phyloP scores from a whole-genome alignment of 2,329 filamentous ascomycete species.

The Seiridium unicorne region DNA sequence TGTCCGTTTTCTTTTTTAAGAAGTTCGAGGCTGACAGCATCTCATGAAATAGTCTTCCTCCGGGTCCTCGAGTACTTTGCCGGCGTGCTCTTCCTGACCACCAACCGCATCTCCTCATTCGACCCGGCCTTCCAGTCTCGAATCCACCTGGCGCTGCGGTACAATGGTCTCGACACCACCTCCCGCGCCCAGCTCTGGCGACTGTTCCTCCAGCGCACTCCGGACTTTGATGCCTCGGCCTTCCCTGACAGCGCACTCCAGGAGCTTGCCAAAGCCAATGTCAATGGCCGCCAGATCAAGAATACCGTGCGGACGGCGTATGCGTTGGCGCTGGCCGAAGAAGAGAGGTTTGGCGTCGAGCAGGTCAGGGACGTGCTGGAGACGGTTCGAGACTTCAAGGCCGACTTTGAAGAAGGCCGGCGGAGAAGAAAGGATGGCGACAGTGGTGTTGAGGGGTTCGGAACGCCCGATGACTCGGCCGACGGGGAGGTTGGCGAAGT shows the following conservation, averaged over 20 bases:
- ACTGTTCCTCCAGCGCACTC: not conserved
- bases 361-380: constrained; percentile 8
- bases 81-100: constrained; percentile 48
- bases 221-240: not conserved
- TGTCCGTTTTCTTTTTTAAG: not conserved
- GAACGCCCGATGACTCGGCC: not conserved
- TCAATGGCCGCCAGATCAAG: too few relatives aligned
- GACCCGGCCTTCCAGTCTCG: not conserved
- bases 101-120: constrained; percentile 39
- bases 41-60: constrained; percentile 24
- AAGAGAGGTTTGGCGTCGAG: not conserved
- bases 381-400: constrained; percentile 9
- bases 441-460: not conserved
- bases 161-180: not conserved
- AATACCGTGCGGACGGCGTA: too few relatives aligned
- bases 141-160: not conserved
- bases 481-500: not conserved
- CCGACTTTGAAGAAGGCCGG: not conserved
- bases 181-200: not conserved
- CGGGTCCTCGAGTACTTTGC: constrained; percentile 46
- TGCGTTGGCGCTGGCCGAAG: too few relatives aligned
- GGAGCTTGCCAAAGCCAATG: not conserved
- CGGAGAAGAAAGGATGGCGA: not conserved
- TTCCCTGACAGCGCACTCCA: not conserved
- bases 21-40: not conserved